A percentile compares a stretch with the other conserved stretches of the same genome.
phyloP scores from a whole-genome alignment of 345 rosid genomes.

The Camelina hispida region DNA sequence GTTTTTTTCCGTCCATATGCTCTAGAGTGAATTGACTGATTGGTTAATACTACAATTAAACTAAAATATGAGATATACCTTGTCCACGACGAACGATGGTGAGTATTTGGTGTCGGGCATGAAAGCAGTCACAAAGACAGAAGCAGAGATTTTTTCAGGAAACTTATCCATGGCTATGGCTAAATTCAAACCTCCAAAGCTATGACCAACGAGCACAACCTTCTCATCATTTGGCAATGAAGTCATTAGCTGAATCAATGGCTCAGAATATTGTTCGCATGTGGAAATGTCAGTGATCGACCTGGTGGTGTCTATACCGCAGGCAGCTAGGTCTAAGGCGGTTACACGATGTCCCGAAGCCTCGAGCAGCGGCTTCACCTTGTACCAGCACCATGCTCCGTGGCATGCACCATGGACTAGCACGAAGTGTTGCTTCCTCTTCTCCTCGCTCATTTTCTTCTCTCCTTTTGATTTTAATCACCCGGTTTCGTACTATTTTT shows the following conservation, averaged over 20 bases:
- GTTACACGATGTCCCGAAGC: conserved; percentile 57
- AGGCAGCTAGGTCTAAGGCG: conserved; percentile 54
- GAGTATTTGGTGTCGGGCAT: conserved; percentile 44
- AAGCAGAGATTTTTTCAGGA: conserved; percentile 28
- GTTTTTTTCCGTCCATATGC: too few relatives aligned
- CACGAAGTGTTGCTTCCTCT: conserved; percentile 53
- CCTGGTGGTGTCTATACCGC: conserved; percentile 50
- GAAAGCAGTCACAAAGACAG: conserved; percentile 39
- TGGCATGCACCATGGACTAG: conserved; percentile 65
- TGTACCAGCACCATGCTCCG: conserved; percentile 73
- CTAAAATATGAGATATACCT: conserved; percentile 11
- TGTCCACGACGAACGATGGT: conserved; percentile 21
- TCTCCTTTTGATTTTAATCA: background rate
- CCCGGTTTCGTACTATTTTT: too few relatives aligned
- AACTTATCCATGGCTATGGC: conserved; percentile 53
- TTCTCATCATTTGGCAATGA: conserved; percentile 46
- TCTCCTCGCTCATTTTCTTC: conserved; percentile 32
- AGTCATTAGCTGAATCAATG: conserved; percentile 51
- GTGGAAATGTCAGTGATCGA: conserved; percentile 51
- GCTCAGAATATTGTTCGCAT: conserved; percentile 51
- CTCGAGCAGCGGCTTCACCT: conserved; percentile 59
- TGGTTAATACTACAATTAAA: too few relatives aligned
- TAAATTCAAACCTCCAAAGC: conserved; percentile 51
- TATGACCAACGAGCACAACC: conserved; percentile 73
- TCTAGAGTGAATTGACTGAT: too few relatives aligned